phyloP scores from a whole-genome alignment of 768 basidiomycete species.

The Boletus rufocinnamomeus region DNA sequence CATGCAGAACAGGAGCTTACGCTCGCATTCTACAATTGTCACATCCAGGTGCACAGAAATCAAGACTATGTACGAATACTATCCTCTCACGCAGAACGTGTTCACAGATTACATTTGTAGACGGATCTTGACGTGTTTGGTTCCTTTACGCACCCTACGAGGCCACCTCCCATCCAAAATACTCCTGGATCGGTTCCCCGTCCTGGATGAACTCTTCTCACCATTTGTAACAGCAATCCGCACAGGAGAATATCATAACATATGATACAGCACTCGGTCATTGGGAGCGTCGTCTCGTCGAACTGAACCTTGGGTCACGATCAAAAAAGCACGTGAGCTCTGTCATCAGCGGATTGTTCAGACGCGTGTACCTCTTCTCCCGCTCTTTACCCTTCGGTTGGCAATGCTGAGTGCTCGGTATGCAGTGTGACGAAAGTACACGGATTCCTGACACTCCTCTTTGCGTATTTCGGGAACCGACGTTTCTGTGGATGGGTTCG shows the following conservation, averaged over 20 bases:
- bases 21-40: constrained; percentile 85
- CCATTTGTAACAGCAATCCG: constrained; percentile 84
- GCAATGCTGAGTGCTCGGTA: constrained; percentile 3
- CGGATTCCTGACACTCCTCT: constrained; percentile 78
- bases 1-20: constrained; percentile 87
- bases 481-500: constrained; percentile 67
- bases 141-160: constrained; percentile 84
- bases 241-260: constrained; percentile 68
- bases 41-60: constrained; percentile 66
- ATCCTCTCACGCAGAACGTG: neutral
- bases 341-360: constrained; percentile 83
- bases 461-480: constrained; percentile 70
- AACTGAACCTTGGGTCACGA: constrained; percentile 83
- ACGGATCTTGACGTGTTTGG: constrained; percentile 86
- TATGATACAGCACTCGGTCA: constrained; percentile 79
- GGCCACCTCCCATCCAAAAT: constrained; percentile 81
- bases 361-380: constrained; percentile 62
- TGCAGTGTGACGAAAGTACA: constrained; percentile 68
- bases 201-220: constrained; percentile 67
- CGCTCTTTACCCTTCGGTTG: neutral
- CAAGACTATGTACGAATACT: constrained; percentile 62
- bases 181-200: constrained; percentile 72
- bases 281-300: constrained; percentile 74
- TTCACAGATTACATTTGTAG: constrained; percentile 40
- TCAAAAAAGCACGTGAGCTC: constrained; percentile 87